Evolutionary conservation across 176 grass and related monocot species (phyloP).

Genomic region (maize (Zea mays)): DNA sequence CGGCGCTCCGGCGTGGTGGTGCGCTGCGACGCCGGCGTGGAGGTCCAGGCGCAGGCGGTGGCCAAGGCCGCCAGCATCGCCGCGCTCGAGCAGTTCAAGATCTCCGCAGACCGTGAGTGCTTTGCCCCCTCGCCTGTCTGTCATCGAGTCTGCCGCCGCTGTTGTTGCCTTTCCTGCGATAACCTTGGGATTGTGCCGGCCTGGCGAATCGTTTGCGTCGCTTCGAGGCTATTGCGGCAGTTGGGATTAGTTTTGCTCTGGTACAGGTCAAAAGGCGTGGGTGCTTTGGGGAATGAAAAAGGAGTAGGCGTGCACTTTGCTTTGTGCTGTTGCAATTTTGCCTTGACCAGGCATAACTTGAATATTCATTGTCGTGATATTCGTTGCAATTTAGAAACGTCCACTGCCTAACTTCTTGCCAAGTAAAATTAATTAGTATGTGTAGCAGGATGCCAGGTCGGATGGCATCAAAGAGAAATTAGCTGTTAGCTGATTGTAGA

Average conservation of each 20-base stretch:
- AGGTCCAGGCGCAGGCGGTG: slow-evolving; percentile 47
- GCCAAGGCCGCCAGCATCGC: slow-evolving; percentile 58
- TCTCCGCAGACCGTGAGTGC: slow-evolving; percentile 88
- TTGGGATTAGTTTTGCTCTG: slow-evolving; percentile 23
- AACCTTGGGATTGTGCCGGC: background rate
- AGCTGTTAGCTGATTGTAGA: background rate
- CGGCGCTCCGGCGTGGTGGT: slow-evolving; percentile 40
- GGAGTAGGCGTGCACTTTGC: slow-evolving; percentile 8
- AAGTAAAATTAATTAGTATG: background rate
- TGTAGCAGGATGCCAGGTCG: background rate
- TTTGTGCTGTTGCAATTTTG: slow-evolving; percentile 3
- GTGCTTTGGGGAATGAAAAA: background rate
- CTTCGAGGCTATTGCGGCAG: background rate
- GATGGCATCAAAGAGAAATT: background rate
- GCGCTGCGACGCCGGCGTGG: slow-evolving; percentile 65
- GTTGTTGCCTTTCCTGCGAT: slow-evolving; percentile 11
- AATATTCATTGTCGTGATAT: background rate
- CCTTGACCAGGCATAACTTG: background rate
- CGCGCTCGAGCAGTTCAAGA: slow-evolving; percentile 96
- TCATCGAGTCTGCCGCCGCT: slow-evolving; percentile 5
- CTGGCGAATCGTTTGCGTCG: slow-evolving; percentile 10
- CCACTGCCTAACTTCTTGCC: background rate
- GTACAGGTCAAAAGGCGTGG: slow-evolving; percentile 8
- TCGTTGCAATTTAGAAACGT: background rate
- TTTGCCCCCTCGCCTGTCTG: background rate